Conservation (phyloP, 257 asterid genomes). For the Rhazya stricta region DNA sequence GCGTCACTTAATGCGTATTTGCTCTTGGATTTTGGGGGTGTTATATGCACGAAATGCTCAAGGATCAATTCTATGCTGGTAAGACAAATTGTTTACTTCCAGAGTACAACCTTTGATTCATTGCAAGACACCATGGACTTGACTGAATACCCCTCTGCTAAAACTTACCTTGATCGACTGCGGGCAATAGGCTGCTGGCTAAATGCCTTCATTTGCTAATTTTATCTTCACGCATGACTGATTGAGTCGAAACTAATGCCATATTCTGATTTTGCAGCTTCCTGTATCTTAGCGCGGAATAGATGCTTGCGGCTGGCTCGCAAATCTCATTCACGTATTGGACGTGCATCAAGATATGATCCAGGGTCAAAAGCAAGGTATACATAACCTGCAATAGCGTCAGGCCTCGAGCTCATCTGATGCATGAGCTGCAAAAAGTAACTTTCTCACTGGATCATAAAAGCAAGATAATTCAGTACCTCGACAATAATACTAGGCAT, state of each 20-base stretch:
- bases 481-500: too few relatives aligned
- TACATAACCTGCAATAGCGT: too few relatives aligned
- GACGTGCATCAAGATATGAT: too few relatives aligned
- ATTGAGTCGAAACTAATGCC: conserved; percentile 9
- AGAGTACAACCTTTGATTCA: not conserved
- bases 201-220: not conserved
- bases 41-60: conserved; percentile 77
- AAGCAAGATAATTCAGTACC: too few relatives aligned
- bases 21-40: conserved; percentile 72
- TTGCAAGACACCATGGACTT: not conserved
- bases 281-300: too few relatives aligned
- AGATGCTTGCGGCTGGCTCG: too few relatives aligned
- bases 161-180: not conserved
- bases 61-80: conserved; percentile 59
- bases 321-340: too few relatives aligned
- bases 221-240: not conserved
- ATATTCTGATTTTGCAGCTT: too few relatives aligned
- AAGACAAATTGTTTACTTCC: conserved; percentile 24
- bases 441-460: too few relatives aligned
- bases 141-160: not conserved
- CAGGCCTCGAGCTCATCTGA: too few relatives aligned
- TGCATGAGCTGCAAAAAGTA: too few relatives aligned
- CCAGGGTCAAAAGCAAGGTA: too few relatives aligned
- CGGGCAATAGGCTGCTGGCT: not conserved
- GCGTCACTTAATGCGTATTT: conserved; percentile 62